Percentiles rank a stretch among this genome's conserved stretches.
Conservation (phyloP, 352 stramenopile species). For the Phytophthora sp. region DNA sequence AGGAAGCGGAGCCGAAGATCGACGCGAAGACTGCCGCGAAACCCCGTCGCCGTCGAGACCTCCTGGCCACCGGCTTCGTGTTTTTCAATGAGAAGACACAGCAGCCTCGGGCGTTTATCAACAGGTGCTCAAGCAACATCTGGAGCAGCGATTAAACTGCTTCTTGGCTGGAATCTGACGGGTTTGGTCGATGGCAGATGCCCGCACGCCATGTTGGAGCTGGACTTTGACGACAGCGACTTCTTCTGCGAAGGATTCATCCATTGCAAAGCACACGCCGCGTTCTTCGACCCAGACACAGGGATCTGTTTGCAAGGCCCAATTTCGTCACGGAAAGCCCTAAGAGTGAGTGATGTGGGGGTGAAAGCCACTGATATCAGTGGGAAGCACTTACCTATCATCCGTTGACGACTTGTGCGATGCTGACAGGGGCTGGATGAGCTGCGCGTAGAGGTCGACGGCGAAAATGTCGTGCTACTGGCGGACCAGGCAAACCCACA, state of each 20-base stretch:
- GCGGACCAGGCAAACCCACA: conserved; percentile 9
- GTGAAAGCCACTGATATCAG: neutral
- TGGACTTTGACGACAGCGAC: conserved; percentile 82
- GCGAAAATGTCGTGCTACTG: conserved; percentile 49
- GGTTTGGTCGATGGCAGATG: conserved; percentile 39
- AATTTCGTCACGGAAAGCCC: conserved; percentile 40
- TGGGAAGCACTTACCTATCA: neutral
- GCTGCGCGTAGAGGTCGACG: conserved; percentile 50
- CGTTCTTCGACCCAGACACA: conserved; percentile 82
- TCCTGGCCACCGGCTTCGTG: conserved; percentile 62
- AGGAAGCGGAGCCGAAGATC: conserved; percentile 1
- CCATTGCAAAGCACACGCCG: conserved; percentile 82
- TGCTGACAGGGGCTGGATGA: conserved; percentile 38
- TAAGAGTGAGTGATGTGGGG: conserved; percentile 34
- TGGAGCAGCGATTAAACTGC: neutral
- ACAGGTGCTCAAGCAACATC: conserved; percentile 30
- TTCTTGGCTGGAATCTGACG: neutral
- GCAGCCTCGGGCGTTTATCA: conserved; percentile 61
- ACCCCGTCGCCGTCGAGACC: conserved; percentile 27
- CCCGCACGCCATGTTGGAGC: conserved; percentile 71
- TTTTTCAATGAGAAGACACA: conserved; percentile 56
- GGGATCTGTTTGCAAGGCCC: conserved; percentile 71
- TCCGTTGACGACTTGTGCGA: neutral
- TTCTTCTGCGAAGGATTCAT: conserved; percentile 84
- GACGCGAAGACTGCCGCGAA: conserved; percentile 2